Base-by-base conservation (phyloP, 495 filamentous ascomycete species). In the Polyplosphaeria fusca region DNA sequence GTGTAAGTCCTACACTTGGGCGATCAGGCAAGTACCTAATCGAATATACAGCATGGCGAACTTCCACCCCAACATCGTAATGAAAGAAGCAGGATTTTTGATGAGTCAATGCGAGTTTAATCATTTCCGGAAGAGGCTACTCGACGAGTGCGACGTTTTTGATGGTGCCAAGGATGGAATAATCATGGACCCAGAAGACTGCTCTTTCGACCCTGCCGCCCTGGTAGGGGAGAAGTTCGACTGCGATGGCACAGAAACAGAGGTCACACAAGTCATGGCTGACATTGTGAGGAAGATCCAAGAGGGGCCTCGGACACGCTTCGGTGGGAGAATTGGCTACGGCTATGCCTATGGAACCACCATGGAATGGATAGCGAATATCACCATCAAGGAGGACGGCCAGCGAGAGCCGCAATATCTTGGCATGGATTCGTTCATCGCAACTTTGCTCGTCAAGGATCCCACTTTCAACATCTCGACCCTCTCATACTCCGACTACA, bases 91-190 rank as follows among this genome's bases (percentile, higher is more conserved):
- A 7, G 48, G 30, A 2, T 55, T 56, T 39, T 53, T 51, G 35
- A 50, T 65, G 25, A 32, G 35, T 2, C 24, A 37, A 3, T 70
- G 67, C 43, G 69, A 67, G 49, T 44, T 67, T 18, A 52, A 67
- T 5, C 55, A 41, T 12, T 68, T 73, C 49, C 45, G 16, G 18
- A 14, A 47, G 16, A 68, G 62, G 19, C 65, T 60, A 16, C 52
- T 75, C 4, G 55, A 56, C 23, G 61, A 52, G 16, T 76, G 74
- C 57, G 74, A 76, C 58, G 38, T 48, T 53, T 52, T 73, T 9
- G 74, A 75, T 63, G 74, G 74, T 14, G 65, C 70, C 22, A 55
- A 50, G 35, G 74, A 76, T 54, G 72, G 72, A 40, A 37, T 76
- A 5, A 65, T 76, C 44, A 47, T 56, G 13, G 69, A 71, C 16